Evolutionary conservation across 192 early-diverging fungal genomes (phyloP), one percentile per base, ranked within the genome.

Genomic region (Kappamyces sp.): DNA sequence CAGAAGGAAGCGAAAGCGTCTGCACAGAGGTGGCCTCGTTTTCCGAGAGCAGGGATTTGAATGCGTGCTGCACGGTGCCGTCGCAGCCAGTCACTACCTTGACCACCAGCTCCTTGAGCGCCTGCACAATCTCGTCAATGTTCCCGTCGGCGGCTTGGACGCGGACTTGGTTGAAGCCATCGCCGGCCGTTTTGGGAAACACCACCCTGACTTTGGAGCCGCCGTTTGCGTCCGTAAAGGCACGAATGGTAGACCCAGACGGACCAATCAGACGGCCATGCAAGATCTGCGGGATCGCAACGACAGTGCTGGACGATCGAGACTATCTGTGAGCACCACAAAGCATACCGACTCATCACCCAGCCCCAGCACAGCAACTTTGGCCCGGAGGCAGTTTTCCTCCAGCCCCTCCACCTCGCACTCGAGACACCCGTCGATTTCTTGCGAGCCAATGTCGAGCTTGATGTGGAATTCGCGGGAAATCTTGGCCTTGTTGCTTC

Each of bases 241-340:
- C 75, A 62, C 82, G 82, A 58, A 96, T 84, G 23, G 77, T 65
- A 5, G 76, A 62, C 36, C 91, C 92, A 47, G 76, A 79, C 39
- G 85, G 82, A 8, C 93, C 93, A 61, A 93, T 96, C 40, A 96
- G 69, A 42, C 80, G 75, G 9, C 85, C 79, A 64, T 94, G 90
- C 47, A 92, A 76, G 8, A 80, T 75, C 7, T 74, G 80, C 0
- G 91, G 91, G 55, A 95, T 82, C 42, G 58, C 40, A n/a, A 93
- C 64, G 1, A 57, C 60, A 3, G 83, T 42, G 5, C 80, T 82
- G 31, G 32, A 35, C 4, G 35, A 47, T 6, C 34, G 32, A 8
- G 33, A 36, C 57, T 49, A 62, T 54, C 3, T 13, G 37, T 3
- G 32, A 67, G 43, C 8, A 81, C 70, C 53, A 70, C 74, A 12